A percentile compares a stretch with the other conserved stretches of the same genome.
Evolutionary conservation across 768 basidiomycete genomes (phyloP).

Genomic region (Cyathus striatus): DNA sequence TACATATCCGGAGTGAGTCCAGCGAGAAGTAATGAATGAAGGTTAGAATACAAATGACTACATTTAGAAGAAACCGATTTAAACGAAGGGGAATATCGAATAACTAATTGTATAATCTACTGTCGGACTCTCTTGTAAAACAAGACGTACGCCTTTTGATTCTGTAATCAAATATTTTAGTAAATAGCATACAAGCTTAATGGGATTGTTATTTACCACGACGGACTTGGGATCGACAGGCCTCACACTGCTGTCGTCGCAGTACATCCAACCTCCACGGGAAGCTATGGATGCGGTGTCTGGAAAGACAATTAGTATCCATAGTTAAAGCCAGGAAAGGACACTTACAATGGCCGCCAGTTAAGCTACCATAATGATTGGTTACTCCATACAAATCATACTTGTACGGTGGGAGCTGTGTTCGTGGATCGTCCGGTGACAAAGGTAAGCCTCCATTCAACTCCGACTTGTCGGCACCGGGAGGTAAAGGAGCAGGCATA

Average conservation of each 20-base stretch:
- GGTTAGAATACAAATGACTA: conserved; percentile 27
- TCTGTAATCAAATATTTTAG: conserved; percentile 19
- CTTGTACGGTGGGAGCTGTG: conserved; percentile 81
- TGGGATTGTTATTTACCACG: conserved; percentile 53
- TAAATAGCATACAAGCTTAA: no score
- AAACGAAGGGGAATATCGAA: conserved; percentile 13
- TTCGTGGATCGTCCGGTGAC: conserved; percentile 66
- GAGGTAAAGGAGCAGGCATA: conserved; percentile 77
- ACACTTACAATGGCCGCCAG: conserved; percentile 90
- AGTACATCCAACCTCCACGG: conserved; percentile 85
- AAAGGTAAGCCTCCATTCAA: conserved; percentile 36
- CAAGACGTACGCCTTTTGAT: conserved; percentile 70
- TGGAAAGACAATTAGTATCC: conserved; percentile 21
- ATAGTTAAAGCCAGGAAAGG: not conserved
- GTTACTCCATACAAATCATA: conserved; percentile 96
- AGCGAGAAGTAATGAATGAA: conserved; percentile 20
- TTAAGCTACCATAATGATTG: conserved; percentile 93
- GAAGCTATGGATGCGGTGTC: conserved; percentile 93
- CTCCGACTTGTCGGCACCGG: conserved; percentile 50
- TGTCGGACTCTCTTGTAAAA: conserved; percentile 68
- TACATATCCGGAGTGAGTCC: conserved; percentile 33
- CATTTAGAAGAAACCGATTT: conserved; percentile 1
- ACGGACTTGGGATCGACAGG: conserved; percentile 73
- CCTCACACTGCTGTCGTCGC: conserved; percentile 88
- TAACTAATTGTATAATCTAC: conserved; percentile 32